These are phyloP conservation scores for Colletotrichum shisoi DNA, from an alignment of 2,329 filamentous ascomycete species.

Conservation along the genomic window DNA sequence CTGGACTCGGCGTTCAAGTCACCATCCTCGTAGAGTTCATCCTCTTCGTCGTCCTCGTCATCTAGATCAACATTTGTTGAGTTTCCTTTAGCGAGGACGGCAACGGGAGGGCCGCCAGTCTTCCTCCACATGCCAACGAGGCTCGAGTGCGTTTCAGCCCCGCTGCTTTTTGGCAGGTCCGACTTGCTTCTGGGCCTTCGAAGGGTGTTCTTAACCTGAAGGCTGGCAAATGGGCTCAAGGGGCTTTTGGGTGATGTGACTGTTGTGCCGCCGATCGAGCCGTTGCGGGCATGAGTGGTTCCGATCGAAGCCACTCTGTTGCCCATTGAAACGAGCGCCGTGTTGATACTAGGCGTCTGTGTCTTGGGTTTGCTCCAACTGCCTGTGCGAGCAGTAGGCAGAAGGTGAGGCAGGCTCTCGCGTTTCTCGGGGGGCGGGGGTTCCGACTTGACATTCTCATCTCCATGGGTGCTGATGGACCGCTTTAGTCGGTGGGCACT, in stretches of 20 bases:
- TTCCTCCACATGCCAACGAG: conserved; percentile 62
- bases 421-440: conserved; percentile 50
- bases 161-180: conserved; percentile 55
- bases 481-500: conserved; percentile 59
- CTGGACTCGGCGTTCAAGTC: conserved; percentile 69
- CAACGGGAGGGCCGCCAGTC: conserved; percentile 63
- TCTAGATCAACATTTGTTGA: conserved; percentile 44
- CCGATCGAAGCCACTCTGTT: conserved; percentile 64
- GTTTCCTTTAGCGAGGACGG: conserved; percentile 53
- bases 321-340: conserved; percentile 64
- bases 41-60: conserved; percentile 69
- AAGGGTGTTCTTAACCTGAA: conserved; percentile 59
- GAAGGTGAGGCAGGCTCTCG: conserved; percentile 56
- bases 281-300: conserved; percentile 63
- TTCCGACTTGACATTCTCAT: conserved; percentile 46
- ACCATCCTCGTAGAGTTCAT: conserved; percentile 63
- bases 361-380: conserved; percentile 62
- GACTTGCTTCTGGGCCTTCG: conserved; percentile 66
- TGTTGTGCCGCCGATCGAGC: conserved; percentile 66
- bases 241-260: conserved; percentile 63
- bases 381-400: conserved; percentile 59
- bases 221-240: conserved; percentile 55
- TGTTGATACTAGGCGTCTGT: conserved; percentile 65
- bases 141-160: conserved; percentile 47
- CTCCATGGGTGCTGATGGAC: conserved; percentile 53